Evolutionary conservation across 2,329 filamentous ascomycete species (phyloP), one percentile per base, ranked within the genome.

Genomic region (Penicillium polonicum): DNA sequence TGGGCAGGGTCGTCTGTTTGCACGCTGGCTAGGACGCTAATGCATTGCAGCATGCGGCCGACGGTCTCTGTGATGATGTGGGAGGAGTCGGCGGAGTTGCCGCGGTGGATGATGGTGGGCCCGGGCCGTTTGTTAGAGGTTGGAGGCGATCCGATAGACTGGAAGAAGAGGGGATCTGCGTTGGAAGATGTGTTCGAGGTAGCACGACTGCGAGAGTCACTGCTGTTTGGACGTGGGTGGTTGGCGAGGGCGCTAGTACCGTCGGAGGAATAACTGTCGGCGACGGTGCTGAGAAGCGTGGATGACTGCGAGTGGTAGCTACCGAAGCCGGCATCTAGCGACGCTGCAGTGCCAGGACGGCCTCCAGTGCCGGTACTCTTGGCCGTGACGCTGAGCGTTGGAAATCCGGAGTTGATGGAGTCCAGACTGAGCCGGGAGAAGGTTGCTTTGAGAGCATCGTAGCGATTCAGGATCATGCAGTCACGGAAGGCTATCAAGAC

Each of bases 21-120:
- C 13, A 96, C 84, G 60, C 87, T 88, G 3, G 91, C 90, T 23
- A 99, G 80, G 8, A 99, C 92, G 72, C 89, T 93, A 75, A 97
- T 88, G 74, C 94, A 99, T 78, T 99, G 94, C 62, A 99, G 80
- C 91, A 99, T 96, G 50, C 93, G 83, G 0, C 92, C 94, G 0
- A 97, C 92, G 65, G 93, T 96, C 66, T 97, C 92, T 0, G 94
- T 96, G 53, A 97, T 94, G 86, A 71, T 91, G 84, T 69, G 77
- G 55, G 86, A 88, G 68, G 74, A 76, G 58, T 80, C 78, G 5
- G 72, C 60, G 8, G 72, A 65, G 39, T 65, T 65, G 33, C 68
- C 63, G 35, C 68, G 72, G 59, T 73, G 68, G 44, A 72, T 70
- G 36, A 76, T 67, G 2, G 70, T 72, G 6, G 71, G 70, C 9